phyloP scores from a whole-genome alignment of 805 yeast species.

The Teunomyces barrocoloradensis region DNA sequence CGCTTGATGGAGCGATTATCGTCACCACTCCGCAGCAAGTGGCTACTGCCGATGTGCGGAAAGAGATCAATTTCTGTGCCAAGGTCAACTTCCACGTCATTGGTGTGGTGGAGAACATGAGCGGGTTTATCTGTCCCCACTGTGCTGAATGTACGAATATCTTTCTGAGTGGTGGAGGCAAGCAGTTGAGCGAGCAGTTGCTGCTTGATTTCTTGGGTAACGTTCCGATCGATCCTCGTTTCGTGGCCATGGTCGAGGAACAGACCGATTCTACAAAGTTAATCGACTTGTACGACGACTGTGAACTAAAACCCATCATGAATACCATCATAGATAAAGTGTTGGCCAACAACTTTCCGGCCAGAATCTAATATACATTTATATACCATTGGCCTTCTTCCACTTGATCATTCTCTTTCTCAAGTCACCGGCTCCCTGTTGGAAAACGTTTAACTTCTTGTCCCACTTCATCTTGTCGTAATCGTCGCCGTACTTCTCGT shows the following conservation, averaged over 20 bases:
- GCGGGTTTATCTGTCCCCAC: constrained; percentile 92
- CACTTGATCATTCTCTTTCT: constrained; percentile 69
- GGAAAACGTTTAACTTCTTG: constrained; percentile 74
- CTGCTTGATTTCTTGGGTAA: constrained; percentile 73
- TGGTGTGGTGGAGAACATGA: constrained; percentile 94
- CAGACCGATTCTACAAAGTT: constrained; percentile 37
- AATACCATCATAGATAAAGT: constrained; percentile 33
- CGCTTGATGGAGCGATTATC: constrained; percentile 84
- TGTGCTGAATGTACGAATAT: constrained; percentile 91
- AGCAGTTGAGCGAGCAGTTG: constrained; percentile 58
- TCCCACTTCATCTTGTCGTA: constrained; percentile 92
- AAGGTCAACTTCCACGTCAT: constrained; percentile 78
- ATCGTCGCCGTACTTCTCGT: constrained; percentile 82
- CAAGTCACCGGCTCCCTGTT: constrained; percentile 82
- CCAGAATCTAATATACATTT: constrained; percentile 13
- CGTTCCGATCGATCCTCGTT: constrained; percentile 90
- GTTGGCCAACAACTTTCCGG: constrained; percentile 28
- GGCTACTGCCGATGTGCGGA: constrained; percentile 89
- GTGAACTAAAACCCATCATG: constrained; percentile 39
- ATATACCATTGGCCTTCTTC: constrained; percentile 48
- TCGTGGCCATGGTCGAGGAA: constrained; percentile 82
- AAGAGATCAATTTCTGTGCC: constrained; percentile 87
- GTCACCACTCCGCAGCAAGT: constrained; percentile 97
- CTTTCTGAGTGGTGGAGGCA: constrained; percentile 93
- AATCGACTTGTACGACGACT: constrained; percentile 32